Conservation (phyloP, 306 rosid species). For the Fragaria vesca region DNA sequence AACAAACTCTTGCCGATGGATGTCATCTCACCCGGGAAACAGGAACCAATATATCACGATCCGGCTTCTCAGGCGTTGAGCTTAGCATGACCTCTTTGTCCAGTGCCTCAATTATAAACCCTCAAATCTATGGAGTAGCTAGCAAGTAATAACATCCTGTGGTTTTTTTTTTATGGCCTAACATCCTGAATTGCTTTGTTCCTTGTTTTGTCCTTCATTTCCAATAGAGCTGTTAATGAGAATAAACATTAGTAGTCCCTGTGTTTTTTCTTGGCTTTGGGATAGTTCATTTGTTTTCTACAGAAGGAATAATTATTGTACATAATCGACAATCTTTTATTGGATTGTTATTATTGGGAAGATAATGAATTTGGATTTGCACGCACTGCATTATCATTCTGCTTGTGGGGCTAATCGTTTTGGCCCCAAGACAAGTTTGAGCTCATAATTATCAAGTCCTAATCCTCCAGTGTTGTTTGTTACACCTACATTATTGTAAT, state of each 20-base stretch:
- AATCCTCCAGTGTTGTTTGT: background rate
- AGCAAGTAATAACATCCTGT: constrained; percentile 31
- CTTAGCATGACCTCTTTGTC: constrained; percentile 46
- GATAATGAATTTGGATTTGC: background rate
- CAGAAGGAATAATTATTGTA: background rate
- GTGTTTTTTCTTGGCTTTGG: background rate
- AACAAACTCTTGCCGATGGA: constrained; percentile 65
- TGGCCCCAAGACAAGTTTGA: constrained; percentile 1
- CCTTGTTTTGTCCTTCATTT: background rate
- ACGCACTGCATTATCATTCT: background rate
- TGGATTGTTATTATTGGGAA: background rate
- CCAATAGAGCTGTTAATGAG: background rate
- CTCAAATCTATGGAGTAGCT: constrained; percentile 73
- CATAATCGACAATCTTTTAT: constrained; percentile 3
- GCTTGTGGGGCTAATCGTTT: constrained; percentile 10
- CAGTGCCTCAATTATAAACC: constrained; percentile 49
- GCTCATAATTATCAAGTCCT: background rate
- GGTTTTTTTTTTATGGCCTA: background rate
- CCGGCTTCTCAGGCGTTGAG: constrained; percentile 67
- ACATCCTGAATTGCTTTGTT: background rate
- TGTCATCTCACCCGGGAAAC: constrained; percentile 77
- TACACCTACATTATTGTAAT: background rate
- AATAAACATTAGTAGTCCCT: background rate
- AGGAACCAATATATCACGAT: constrained; percentile 47
- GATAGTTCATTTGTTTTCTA: background rate